Conservation (phyloP, 1,139 yeast species). For the Blastobotrys ciferrii region DNA sequence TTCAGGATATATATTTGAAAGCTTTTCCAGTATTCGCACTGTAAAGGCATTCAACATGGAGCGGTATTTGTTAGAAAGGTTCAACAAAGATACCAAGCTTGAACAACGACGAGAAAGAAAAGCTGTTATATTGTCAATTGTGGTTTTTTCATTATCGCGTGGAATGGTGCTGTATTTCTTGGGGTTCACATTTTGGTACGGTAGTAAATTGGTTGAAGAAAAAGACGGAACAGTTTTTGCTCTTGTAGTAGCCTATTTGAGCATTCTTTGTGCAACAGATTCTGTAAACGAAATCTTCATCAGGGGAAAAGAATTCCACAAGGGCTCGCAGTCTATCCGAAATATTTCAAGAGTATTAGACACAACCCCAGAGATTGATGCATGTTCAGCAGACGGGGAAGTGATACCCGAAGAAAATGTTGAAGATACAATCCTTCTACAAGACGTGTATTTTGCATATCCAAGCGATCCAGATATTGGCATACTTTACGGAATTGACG, state of each 20-base stretch:
- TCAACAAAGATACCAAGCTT: not conserved
- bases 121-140: not conserved
- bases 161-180: conserved; percentile 8
- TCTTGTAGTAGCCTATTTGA: conserved; percentile 8
- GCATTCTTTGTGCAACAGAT: conserved; percentile 9
- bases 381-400: conserved; percentile 1
- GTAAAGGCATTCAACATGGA: conserved; percentile 6
- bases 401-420: not conserved
- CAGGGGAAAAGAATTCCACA: conserved; percentile 1
- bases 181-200: conserved; percentile 13
- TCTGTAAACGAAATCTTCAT: conserved; percentile 6
- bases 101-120: not conserved
- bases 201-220: conserved; percentile 1
- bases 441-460: conserved; percentile 11
- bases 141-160: conserved; percentile 7
- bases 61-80: not conserved
- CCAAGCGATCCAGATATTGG: conserved; percentile 11
- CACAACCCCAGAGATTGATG: conserved; percentile 5
- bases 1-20: conserved; percentile 8
- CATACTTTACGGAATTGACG: conserved; percentile 3
- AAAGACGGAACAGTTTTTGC: conserved; percentile 8
- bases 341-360: conserved; percentile 8
- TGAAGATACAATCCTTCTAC: not conserved
- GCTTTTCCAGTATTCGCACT: conserved; percentile 7
- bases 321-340: conserved; percentile 1